Evolutionary conservation across 2,329 filamentous ascomycete species (phyloP), one percentile per base, ranked within the genome.

Genomic region (Helminthosporium solani): DNA sequence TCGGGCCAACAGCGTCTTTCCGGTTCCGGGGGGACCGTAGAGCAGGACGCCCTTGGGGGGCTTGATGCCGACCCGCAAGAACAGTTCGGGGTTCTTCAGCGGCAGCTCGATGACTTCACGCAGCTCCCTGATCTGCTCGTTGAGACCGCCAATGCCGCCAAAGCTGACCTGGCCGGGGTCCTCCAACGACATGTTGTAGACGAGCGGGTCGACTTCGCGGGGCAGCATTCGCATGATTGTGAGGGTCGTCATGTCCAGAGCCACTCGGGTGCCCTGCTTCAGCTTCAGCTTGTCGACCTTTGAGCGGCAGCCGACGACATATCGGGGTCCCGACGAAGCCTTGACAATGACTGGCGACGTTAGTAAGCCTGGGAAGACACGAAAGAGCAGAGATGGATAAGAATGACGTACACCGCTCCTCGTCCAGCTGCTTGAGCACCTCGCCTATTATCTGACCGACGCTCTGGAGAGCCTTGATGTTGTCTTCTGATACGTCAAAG

Each of bases 211-310:
- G 68, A 99, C 95, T 78, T 99, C 94, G 71, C 94, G 87, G 49
- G 94, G 95, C 37, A 99, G 81, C 94, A 99, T 99, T 66, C 94
- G 89, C 94, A 99, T 99, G 74, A 99, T 99, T 50, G 94, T 99
- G 60, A 99, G 87, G 16, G 94, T 99, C 41, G 94, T 99, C 94
- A 99, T 99, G 68, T 99, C 94, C 49, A 99, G 85, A 27, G 94
- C 92, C 44, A 99, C 94, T 66, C 94, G 89, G 21, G 92, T 96
- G 63, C 95, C 95, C 75, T 99, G 94, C 82, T 97, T 99, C 70
- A 99, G 78, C 79, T 96, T 97, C 53, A 80, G 78, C 77, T 95
- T 96, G 78, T 99, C 94, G 66, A 99, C 94, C 75, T 99, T 99
- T 53, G 91, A 96, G 65, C 94, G 86, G 78, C 94, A 99, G 48